phyloP scores from a whole-genome alignment of 2,329 filamentous ascomycete species.

The Beauveria rudraprayagi region DNA sequence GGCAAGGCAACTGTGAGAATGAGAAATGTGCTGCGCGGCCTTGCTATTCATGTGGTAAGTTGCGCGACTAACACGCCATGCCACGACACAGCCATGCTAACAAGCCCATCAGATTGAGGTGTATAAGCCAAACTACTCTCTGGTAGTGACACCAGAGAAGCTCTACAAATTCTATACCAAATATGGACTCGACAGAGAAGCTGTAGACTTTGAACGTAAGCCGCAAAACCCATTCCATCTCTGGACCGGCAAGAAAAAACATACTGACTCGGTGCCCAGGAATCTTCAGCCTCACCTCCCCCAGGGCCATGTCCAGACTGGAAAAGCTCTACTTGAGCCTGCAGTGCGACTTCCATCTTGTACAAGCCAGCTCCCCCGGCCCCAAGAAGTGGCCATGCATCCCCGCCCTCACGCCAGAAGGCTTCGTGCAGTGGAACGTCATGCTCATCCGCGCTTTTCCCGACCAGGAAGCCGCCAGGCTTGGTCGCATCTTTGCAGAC shows the following conservation, averaged over 20 bases:
- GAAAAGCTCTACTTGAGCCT: conserved; percentile 42
- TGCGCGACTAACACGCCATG: not conserved
- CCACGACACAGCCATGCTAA: not conserved
- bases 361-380: conserved; percentile 40
- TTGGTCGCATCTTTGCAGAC: conserved; percentile 59
- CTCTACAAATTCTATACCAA: conserved; percentile 65
- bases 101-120: conserved; percentile 22
- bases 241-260: not conserved
- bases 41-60: conserved; percentile 66
- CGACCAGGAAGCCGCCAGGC: conserved; percentile 61
- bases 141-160: conserved; percentile 70
- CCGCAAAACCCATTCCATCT: not conserved
- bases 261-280: not conserved
- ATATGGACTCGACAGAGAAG: conserved; percentile 56
- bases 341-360: conserved; percentile 55
- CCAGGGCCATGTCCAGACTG: not conserved
- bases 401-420: conserved; percentile 58
- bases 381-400: conserved; percentile 46
- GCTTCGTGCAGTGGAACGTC: conserved; percentile 65
- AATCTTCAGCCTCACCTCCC: not conserved
- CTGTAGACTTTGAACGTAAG: conserved; percentile 60
- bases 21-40: conserved; percentile 61
- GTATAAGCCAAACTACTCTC: conserved; percentile 22
- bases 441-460: conserved; percentile 68
- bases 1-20: conserved; percentile 61